Conservation (phyloP, 148 eudicot genomes). For the Bassia scoparia region DNA sequence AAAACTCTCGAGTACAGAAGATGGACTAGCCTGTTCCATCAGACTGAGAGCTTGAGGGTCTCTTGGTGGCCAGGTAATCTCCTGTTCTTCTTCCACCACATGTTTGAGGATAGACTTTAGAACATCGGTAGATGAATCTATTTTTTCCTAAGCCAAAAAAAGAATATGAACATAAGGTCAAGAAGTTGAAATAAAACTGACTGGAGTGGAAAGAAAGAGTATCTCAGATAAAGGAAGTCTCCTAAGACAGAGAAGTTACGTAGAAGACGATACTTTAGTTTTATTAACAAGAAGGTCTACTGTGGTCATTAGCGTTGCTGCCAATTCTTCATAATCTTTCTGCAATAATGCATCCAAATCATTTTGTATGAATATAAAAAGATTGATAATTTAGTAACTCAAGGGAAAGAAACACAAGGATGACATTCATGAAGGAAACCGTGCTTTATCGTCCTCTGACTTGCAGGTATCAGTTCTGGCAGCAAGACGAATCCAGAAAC, state of each 20-base stretch:
- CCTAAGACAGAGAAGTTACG: slow-evolving; percentile 16
- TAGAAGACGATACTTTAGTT: slow-evolving; percentile 50
- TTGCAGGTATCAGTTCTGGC: slow-evolving; percentile 92
- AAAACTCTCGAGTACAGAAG: slow-evolving; percentile 11
- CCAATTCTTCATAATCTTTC: slow-evolving; percentile 97
- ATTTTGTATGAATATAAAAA: neutral
- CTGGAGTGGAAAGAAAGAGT: neutral
- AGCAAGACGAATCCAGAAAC: slow-evolving; percentile 96
- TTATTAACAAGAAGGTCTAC: slow-evolving; percentile 86
- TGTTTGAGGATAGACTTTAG: slow-evolving; percentile 79
- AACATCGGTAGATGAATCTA: slow-evolving; percentile 84
- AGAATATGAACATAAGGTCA: slow-evolving; percentile 8
- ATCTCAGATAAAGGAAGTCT: neutral
- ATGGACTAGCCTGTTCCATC: slow-evolving; percentile 62
- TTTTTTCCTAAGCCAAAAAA: slow-evolving; percentile 71
- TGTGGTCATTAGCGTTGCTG: slow-evolving; percentile 71
- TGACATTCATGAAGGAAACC: slow-evolving; percentile 31
- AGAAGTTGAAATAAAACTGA: slow-evolving; percentile 4
- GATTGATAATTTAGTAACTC: neutral
- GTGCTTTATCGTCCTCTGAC: slow-evolving; percentile 96
- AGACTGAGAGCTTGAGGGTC: slow-evolving; percentile 66
- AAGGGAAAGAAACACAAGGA: neutral
- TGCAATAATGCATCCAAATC: slow-evolving; percentile 32
- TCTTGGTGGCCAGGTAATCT: slow-evolving; percentile 87
- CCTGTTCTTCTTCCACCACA: slow-evolving; percentile 65